Percentiles rank a stretch among this genome's conserved stretches.
Evolutionary conservation across 2,329 filamentous ascomycete species (phyloP).

Genomic region (Ophiostoma novo-ulmi): DNA sequence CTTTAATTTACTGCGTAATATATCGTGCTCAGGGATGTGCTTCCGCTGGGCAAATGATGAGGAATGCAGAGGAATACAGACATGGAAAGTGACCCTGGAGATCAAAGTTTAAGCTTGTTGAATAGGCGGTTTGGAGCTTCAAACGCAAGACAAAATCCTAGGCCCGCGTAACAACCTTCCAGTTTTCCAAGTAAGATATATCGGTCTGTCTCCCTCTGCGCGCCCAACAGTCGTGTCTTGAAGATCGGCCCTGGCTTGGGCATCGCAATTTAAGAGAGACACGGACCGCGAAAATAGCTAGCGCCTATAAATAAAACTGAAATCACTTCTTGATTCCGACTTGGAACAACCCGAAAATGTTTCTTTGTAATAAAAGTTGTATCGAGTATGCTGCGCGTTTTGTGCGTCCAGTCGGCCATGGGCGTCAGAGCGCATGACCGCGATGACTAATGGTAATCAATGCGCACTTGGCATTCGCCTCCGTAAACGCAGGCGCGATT

Average conservation of each 20-base stretch:
- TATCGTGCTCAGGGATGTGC: too few species aligned
- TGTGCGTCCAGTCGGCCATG: background rate
- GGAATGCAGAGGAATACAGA: too few species aligned
- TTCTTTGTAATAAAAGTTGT: background rate
- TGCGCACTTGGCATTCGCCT: conserved; percentile 4
- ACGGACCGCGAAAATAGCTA: conserved; percentile 1
- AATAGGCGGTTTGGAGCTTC: background rate
- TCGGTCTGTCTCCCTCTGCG: background rate
- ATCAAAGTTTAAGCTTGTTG: background rate
- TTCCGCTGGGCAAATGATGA: too few species aligned
- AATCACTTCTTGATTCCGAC: background rate
- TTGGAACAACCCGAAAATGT: background rate
- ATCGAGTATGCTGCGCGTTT: background rate
- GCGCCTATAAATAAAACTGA: background rate
- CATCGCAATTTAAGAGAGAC: conserved; percentile 19
- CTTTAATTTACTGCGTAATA: background rate
- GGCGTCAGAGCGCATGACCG: background rate
- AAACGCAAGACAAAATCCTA: background rate
- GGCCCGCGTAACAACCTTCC: background rate
- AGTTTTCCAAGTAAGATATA: background rate
- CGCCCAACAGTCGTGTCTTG: background rate
- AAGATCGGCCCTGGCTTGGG: conserved; percentile 12
- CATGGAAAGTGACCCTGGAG: too few species aligned
- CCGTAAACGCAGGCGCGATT: conserved; percentile 12
- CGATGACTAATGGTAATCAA: background rate